Evolutionary conservation across 1,284 basidiomycete species (phyloP), one percentile per base, ranked within the genome.

Genomic region (Stygiomarasmius scandens): DNA sequence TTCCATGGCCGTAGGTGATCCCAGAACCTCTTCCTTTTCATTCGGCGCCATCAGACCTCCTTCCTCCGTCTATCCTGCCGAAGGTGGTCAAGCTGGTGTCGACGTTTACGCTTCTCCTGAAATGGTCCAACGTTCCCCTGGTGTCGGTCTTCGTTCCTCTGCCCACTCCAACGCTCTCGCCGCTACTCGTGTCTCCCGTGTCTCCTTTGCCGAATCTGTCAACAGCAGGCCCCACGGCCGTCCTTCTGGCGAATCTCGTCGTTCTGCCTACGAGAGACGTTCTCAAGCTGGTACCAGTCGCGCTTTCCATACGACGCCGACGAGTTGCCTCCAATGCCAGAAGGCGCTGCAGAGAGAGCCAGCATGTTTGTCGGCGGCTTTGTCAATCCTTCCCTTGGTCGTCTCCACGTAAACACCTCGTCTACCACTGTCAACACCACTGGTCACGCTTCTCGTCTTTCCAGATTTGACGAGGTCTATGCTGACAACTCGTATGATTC

Each of bases 231-330:
- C 87, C 57, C 76, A 81, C 10, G 44, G 44, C 19, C 81, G 87
- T 24, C 86, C 86, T 2, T 87, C 83, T 11, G 71, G 71, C 23
- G 87, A 89, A 23, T 78, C 78, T 3, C 77, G 86, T 53, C 76
- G 81, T 41, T 78, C 79, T 1, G 62, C 62, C 12, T 63, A 67
- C 41, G 66, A 71, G 25, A 49, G 54, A 43, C 48, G 48, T 23
- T 41, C n/a, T 11, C 19, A 22, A 6, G 45, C 46, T 4, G 45
- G 46, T 69, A n/a, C 44, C 11, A 79, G 75, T 48, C 80, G 87
- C 45, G 83, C 82, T 0, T 86, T 85, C 74, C 82, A 86, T 23
- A 55, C 66, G 66, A 71, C 19, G 72, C 76, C 16, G 65, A 72
- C 58, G 67, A 75, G 68, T 52, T 76, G 16, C 82, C 77, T 20